phyloP scores from a whole-genome alignment of 306 rosid species.

The Cucumis hystrix region DNA sequence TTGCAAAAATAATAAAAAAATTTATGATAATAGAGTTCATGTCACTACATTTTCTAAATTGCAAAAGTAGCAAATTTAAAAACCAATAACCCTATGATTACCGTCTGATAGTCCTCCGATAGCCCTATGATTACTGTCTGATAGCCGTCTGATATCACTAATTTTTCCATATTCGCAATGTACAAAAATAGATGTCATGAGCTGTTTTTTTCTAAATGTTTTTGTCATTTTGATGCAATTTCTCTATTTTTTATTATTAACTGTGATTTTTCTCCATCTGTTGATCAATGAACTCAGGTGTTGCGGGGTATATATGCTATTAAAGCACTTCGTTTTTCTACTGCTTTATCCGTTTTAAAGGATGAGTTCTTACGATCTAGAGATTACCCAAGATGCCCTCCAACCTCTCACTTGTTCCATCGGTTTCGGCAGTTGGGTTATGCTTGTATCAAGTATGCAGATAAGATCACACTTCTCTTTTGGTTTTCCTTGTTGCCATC shows the following conservation, averaged over 20 bases:
- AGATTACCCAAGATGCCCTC: constrained; percentile 96
- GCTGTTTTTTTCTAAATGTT: no score
- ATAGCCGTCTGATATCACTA: no score
- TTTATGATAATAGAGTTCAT: no score
- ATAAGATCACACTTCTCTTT: background rate
- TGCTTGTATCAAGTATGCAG: constrained; percentile 76
- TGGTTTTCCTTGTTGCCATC: background rate
- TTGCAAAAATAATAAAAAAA: no score
- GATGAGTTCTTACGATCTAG: constrained; percentile 93
- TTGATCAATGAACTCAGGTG: constrained; percentile 41
- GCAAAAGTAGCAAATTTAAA: no score
- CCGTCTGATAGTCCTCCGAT: no score
- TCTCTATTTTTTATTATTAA: background rate
- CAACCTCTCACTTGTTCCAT: constrained; percentile 89
- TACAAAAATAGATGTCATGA: no score
- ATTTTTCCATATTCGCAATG: no score
- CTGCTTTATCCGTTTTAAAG: constrained; percentile 77
- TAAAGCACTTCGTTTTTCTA: constrained; percentile 74
- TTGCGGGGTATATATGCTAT: constrained; percentile 87
- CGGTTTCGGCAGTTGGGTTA: constrained; percentile 87
- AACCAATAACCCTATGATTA: no score
- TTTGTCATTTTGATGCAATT: no score
- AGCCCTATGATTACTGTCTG: no score
- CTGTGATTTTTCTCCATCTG: constrained; percentile 14
- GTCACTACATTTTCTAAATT: no score